phyloP scores from a whole-genome alignment of 768 basidiomycete species.

The Hygrophoropsis aurantiaca region DNA sequence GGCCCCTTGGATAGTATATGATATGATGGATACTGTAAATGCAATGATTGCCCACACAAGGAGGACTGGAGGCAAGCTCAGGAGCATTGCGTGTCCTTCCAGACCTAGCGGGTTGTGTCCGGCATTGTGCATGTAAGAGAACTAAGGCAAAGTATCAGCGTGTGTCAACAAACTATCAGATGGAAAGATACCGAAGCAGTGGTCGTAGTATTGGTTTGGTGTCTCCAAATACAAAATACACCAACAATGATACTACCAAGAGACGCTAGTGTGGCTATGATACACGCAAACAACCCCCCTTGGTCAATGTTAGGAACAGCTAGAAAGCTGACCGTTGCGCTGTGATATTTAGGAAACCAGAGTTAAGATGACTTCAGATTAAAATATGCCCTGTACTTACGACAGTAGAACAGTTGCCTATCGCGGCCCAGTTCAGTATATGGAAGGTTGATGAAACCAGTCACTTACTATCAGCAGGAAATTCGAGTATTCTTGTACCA shows the following conservation, averaged over 20 bases:
- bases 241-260: conserved; percentile 57
- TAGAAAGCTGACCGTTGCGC: conserved; percentile 52
- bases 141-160: conserved; percentile 29
- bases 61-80: conserved; percentile 53
- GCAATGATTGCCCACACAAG: conserved; percentile 54
- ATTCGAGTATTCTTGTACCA: conserved; percentile 55
- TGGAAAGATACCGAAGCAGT: conserved; percentile 39
- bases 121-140: conserved; percentile 54
- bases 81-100: conserved; percentile 49
- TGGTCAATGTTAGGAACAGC: conserved; percentile 41
- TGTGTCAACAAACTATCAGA: background rate
- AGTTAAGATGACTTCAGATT: background rate
- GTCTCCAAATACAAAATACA: conserved; percentile 57
- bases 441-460: background rate
- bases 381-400: conserved; percentile 26
- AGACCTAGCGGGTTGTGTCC: conserved; percentile 44
- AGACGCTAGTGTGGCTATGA: conserved; percentile 47
- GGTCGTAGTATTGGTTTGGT: conserved; percentile 46
- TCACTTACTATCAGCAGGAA: conserved; percentile 53
- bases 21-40: conserved; percentile 46
- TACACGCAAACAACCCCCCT: conserved; percentile 19
- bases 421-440: background rate
- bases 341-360: conserved; percentile 12
- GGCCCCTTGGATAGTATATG: conserved; percentile 41
- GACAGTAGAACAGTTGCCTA: conserved; percentile 56